phyloP scores from a whole-genome alignment of 108 stramenopile genomes.

The Craspedostauros australis region DNA sequence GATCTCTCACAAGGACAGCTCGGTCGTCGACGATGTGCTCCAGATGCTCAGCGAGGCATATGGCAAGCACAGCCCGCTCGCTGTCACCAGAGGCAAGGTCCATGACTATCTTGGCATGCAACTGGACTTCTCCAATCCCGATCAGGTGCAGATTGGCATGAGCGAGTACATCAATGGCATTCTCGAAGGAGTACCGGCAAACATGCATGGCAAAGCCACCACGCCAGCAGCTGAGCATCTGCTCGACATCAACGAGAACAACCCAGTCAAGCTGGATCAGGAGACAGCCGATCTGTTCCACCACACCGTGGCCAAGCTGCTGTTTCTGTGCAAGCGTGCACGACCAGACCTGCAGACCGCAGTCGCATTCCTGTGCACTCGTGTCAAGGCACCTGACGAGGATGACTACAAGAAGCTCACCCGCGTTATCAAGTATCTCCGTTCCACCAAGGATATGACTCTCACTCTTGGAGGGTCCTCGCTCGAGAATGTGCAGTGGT shows the following conservation, averaged over 20 bases:
- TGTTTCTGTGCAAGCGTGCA: slow-evolving; percentile 13
- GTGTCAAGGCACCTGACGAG: slow-evolving; percentile 17
- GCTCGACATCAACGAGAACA: slow-evolving; percentile 18
- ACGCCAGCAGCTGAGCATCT: slow-evolving; percentile 32
- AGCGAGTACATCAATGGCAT: slow-evolving; percentile 11
- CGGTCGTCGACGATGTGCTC: slow-evolving; percentile 6
- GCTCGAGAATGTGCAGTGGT: slow-evolving; percentile 7
- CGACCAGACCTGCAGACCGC: slow-evolving; percentile 17
- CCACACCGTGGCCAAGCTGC: slow-evolving; percentile 4
- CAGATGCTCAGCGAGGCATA: slow-evolving; percentile 1
- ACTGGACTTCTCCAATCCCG: slow-evolving; percentile 6
- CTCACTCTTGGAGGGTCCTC: slow-evolving; percentile 14
- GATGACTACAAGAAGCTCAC: slow-evolving; percentile 44
- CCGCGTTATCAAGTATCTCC: slow-evolving; percentile 31
- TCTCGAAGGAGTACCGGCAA: slow-evolving; percentile 15
- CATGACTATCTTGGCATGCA: slow-evolving; percentile 37
- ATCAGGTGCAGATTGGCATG: slow-evolving; percentile 18
- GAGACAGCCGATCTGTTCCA: slow-evolving; percentile 6
- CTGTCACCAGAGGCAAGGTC: slow-evolving; percentile 12
- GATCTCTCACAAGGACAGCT: slow-evolving; percentile 18
- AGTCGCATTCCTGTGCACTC: slow-evolving; percentile 25
- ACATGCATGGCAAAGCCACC: slow-evolving; percentile 1
- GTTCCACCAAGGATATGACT: slow-evolving; percentile 13
- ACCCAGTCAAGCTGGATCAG: not conserved
- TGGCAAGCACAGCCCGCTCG: slow-evolving; percentile 15